phyloP scores from a whole-genome alignment of 441 rosid genomes.

The California macrophylla region DNA sequence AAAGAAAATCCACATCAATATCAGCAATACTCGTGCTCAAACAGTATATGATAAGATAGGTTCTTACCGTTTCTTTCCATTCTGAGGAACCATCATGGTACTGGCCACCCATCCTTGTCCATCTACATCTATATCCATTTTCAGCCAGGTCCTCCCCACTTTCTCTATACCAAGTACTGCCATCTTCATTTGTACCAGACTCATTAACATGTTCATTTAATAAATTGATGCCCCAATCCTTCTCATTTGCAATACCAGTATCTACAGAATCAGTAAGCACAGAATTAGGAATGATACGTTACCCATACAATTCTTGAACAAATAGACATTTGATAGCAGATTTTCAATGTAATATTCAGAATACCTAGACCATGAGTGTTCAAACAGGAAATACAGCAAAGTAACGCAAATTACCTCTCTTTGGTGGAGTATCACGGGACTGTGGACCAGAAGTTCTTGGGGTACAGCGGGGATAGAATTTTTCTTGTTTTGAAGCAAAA shows the following conservation, averaged over 20 bases:
- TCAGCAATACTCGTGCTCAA: constrained; percentile 11
- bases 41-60: constrained; percentile 12
- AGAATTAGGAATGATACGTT: constrained; percentile 7
- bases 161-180: constrained; percentile 82
- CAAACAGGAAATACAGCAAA: background rate
- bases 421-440: constrained; percentile 88
- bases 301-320: constrained; percentile 1
- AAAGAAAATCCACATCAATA: constrained; percentile 3
- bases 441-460: constrained; percentile 81
- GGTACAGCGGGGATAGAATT: constrained; percentile 70
- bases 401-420: constrained; percentile 50
- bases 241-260: constrained; percentile 96
- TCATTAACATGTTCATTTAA: constrained; percentile 72
- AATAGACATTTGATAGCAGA: background rate
- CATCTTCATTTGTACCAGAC: constrained; percentile 85
- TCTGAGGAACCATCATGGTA: constrained; percentile 70
- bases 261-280: constrained; percentile 35
- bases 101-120: constrained; percentile 92
- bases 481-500: constrained; percentile 65
- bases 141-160: constrained; percentile 82
- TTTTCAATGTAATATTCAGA: background rate
- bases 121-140: constrained; percentile 86
- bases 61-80: constrained; percentile 86
- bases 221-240: constrained; percentile 90
- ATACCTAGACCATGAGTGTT: background rate